Conservation (phyloP, 202 grass and related monocot genomes). For the Carex arenaria region DNA sequence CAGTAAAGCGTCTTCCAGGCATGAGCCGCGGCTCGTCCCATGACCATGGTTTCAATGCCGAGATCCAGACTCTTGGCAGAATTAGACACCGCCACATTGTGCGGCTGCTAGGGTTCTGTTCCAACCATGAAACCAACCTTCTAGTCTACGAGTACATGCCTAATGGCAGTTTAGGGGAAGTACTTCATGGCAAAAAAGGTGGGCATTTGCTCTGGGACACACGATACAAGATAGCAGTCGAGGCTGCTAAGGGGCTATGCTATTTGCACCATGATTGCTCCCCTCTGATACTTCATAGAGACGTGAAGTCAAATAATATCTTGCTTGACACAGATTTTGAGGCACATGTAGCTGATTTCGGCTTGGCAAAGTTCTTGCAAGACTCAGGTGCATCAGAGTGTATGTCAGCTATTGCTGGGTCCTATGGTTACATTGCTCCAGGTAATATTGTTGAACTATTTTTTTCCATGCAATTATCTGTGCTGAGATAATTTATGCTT, state of each 20-base stretch:
- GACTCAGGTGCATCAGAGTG: slow-evolving; percentile 89
- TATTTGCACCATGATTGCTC: slow-evolving; percentile 96
- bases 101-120: slow-evolving; percentile 84
- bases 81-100: slow-evolving; percentile 97
- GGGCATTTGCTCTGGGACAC: slow-evolving; percentile 87
- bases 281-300: slow-evolving; percentile 70
- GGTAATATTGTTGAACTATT: slow-evolving; percentile 30
- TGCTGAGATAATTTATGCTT: not conserved
- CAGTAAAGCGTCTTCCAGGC: slow-evolving; percentile 73
- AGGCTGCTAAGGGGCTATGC: slow-evolving; percentile 91
- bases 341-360: slow-evolving; percentile 93
- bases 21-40: slow-evolving; percentile 81
- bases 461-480: not conserved
- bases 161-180: slow-evolving; percentile 88
- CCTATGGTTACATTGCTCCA: slow-evolving; percentile 98
- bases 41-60: slow-evolving; percentile 92
- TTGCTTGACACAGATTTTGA: slow-evolving; percentile 82
- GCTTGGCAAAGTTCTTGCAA: slow-evolving; percentile 90
- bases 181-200: slow-evolving; percentile 93
- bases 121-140: slow-evolving; percentile 87
- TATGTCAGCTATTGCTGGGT: slow-evolving; percentile 97
- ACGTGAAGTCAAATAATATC: slow-evolving; percentile 98
- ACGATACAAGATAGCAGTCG: slow-evolving; percentile 78
- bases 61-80: slow-evolving; percentile 95
- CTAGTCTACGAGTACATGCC: slow-evolving; percentile 99